A percentile compares a stretch with the other conserved stretches of the same genome.
Conservation (phyloP, 2,329 filamentous ascomycete species). For the Albophoma yamanashiensis region DNA sequence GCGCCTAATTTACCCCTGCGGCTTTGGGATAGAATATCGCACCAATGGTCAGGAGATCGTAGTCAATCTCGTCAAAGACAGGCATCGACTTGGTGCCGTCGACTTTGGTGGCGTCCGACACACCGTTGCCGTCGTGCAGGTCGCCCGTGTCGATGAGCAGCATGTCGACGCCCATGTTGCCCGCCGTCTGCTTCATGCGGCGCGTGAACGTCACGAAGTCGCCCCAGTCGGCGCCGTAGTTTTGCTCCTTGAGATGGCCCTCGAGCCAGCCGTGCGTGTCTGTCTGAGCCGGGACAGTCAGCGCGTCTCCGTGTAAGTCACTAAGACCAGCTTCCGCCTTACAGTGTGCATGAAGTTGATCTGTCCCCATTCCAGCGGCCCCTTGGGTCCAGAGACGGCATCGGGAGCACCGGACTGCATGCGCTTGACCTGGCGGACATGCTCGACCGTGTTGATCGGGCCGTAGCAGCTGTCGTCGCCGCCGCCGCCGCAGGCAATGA, state of each 20-base stretch:
- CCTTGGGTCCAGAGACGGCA: slow-evolving; percentile 30
- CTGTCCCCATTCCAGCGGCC: slow-evolving; percentile 48
- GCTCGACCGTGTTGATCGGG: slow-evolving; percentile 27
- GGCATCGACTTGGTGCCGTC: slow-evolving; percentile 44
- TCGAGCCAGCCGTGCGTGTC: slow-evolving; percentile 53
- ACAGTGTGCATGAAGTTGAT: slow-evolving; percentile 51
- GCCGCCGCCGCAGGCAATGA: slow-evolving; percentile 25
- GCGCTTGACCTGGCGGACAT: slow-evolving; percentile 36
- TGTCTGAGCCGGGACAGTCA: slow-evolving; percentile 21
- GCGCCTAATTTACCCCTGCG: too few species aligned
- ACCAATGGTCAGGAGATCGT: slow-evolving; percentile 32
- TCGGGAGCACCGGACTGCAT: slow-evolving; percentile 35
- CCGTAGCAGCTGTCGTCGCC: slow-evolving; percentile 26
- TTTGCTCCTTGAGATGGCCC: slow-evolving; percentile 49
- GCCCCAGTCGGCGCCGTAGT: slow-evolving; percentile 57
- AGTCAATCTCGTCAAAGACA: slow-evolving; percentile 30
- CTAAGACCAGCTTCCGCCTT: background rate
- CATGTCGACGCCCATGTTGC: slow-evolving; percentile 45
- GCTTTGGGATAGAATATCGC: background rate
- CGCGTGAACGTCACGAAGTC: slow-evolving; percentile 51
- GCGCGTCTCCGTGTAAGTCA: too few species aligned
- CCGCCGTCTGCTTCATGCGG: slow-evolving; percentile 48
- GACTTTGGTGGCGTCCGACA: slow-evolving; percentile 47
- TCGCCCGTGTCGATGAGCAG: slow-evolving; percentile 53
- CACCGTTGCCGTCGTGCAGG: slow-evolving; percentile 54